These are phyloP conservation scores for Rhynchospora pubera DNA, from an alignment of 176 grass and related monocot species.

Conservation along the genomic window DNA sequence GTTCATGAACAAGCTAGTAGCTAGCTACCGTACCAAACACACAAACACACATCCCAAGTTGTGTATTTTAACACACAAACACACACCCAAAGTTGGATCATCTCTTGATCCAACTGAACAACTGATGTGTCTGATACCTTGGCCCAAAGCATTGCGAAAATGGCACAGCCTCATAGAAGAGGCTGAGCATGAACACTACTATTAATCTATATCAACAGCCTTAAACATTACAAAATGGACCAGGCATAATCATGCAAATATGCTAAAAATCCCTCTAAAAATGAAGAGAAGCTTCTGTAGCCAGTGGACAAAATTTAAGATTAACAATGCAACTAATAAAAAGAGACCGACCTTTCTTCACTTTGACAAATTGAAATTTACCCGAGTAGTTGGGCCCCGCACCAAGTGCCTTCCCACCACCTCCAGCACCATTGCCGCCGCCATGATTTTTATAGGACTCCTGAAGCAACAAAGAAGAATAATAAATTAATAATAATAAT, in stretches of 20 bases:
- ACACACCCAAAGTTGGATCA: too few relatives aligned
- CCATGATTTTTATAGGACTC: too few relatives aligned
- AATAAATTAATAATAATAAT: too few relatives aligned
- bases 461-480: too few relatives aligned
- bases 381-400: conserved; percentile 42
- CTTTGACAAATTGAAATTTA: conserved; percentile 33
- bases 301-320: background rate
- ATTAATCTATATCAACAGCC: background rate
- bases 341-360: conserved; percentile 77
- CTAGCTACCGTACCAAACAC: too few relatives aligned
- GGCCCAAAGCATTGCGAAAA: background rate
- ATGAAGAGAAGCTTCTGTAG: background rate
- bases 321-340: conserved; percentile 3
- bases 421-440: background rate
- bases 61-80: too few relatives aligned
- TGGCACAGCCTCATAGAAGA: background rate
- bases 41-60: too few relatives aligned
- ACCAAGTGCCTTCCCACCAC: background rate
- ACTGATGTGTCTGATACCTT: background rate
- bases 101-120: background rate
- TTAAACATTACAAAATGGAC: background rate
- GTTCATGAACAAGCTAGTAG: too few relatives aligned
- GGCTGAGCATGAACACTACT: background rate
- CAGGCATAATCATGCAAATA: background rate
- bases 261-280: background rate